phyloP scores from a whole-genome alignment of 805 yeast species.

The Kluyveromyces wickerhamii region DNA sequence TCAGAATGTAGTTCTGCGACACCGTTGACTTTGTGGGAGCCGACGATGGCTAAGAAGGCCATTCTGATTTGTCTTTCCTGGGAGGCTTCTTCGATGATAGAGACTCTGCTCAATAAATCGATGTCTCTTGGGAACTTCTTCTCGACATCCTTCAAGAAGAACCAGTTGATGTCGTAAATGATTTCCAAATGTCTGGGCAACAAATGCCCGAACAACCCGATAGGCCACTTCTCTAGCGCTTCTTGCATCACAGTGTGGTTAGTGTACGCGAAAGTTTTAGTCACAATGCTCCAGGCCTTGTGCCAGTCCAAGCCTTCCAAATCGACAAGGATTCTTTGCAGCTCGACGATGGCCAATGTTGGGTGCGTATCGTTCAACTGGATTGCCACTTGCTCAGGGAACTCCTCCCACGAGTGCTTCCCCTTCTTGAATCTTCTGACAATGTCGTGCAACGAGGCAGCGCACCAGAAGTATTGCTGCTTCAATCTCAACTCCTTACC shows the following conservation, averaged over 20 bases:
- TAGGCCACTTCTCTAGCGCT: constrained; percentile 95
- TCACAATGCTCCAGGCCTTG: constrained; percentile 79
- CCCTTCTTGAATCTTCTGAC: constrained; percentile 82
- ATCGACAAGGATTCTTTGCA: constrained; percentile 80
- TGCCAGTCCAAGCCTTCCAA: constrained; percentile 76
- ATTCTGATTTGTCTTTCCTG: constrained; percentile 77
- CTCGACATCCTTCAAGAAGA: constrained; percentile 70
- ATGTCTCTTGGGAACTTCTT: constrained; percentile 67
- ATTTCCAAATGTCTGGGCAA: constrained; percentile 90
- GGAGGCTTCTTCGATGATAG: constrained; percentile 72
- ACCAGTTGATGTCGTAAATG: constrained; percentile 75
- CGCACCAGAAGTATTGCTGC: constrained; percentile 96
- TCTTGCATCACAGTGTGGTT: constrained; percentile 94
- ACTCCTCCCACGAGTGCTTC: constrained; percentile 68
- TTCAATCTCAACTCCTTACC: constrained; percentile 90
- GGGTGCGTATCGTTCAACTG: constrained; percentile 96
- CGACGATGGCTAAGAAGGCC: constrained; percentile 88
- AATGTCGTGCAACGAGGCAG: constrained; percentile 87
- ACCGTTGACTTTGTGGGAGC: constrained; percentile 90
- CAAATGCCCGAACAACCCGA: constrained; percentile 65
- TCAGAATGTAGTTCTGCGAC: constrained; percentile 95
- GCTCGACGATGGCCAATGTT: constrained; percentile 81
- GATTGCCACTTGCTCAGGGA: constrained; percentile 81
- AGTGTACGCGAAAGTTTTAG: constrained; percentile 79
- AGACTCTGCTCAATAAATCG: constrained; percentile 56